Percentiles rank a stretch among this genome's conserved stretches.
Evolutionary conservation across 345 rosid genomes (phyloP).

Genomic region (Iberis pinnata): DNA sequence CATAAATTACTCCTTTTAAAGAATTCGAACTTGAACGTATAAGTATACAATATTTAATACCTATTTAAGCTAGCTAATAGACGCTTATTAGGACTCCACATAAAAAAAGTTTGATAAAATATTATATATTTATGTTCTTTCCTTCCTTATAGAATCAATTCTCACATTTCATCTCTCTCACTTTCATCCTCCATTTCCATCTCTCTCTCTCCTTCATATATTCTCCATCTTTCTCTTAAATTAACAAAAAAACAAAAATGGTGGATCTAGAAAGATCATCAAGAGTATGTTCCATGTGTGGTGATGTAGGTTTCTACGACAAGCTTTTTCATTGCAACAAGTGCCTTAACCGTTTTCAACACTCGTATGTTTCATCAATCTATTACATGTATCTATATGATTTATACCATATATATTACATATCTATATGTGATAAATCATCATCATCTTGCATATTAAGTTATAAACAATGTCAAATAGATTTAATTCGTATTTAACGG

Average conservation of each 20-base stretch:
- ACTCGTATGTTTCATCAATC: slow-evolving; percentile 80
- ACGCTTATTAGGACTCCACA: too few relatives aligned
- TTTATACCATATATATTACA: background rate
- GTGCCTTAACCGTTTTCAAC: slow-evolving; percentile 83
- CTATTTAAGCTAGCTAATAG: too few relatives aligned
- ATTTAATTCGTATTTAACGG: background rate
- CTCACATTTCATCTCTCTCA: slow-evolving; percentile 7
- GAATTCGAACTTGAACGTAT: too few relatives aligned
- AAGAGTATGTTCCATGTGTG: slow-evolving; percentile 92
- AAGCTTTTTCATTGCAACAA: slow-evolving; percentile 92
- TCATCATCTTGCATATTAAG: background rate
- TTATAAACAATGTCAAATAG: background rate
- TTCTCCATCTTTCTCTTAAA: background rate
- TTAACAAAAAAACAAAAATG: slow-evolving; percentile 47
- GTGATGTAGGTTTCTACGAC: slow-evolving; percentile 93
- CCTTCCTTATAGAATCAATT: slow-evolving; percentile 28
- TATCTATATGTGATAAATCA: background rate
- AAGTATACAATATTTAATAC: too few relatives aligned
- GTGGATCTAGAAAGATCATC: slow-evolving; percentile 72
- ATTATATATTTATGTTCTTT: background rate
- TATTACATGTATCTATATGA: background rate
- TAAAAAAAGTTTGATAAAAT: too few relatives aligned
- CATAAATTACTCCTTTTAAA: too few relatives aligned
- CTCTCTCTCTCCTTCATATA: slow-evolving; percentile 9
- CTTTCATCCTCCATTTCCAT: background rate